A percentile compares a stretch with the other conserved stretches of the same genome.
Evolutionary conservation across 31 red algal species (phyloP).

Genomic region (Endocladia muricata): DNA sequence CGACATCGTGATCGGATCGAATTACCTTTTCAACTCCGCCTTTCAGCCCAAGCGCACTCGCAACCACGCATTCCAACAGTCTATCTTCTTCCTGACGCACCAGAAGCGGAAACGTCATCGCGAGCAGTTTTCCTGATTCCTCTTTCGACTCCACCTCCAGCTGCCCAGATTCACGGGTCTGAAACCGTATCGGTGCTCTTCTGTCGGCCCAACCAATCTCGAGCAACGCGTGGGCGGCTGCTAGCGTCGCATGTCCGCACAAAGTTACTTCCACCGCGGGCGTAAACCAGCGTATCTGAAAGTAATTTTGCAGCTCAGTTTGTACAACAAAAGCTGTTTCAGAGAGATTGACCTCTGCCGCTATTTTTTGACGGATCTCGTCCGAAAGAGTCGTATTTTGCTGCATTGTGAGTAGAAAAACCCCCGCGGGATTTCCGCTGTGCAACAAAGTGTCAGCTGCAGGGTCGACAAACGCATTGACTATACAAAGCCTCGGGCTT

Average conservation of each 20-base stretch:
- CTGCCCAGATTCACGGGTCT: conserved; percentile 38
- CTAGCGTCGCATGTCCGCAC: conserved; percentile 87
- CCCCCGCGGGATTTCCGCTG: conserved; percentile 65
- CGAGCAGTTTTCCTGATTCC: too few species aligned
- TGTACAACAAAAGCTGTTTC: conserved; percentile 67
- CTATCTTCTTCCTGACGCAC: too few species aligned
- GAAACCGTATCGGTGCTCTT: neutral
- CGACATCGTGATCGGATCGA: conserved; percentile 50
- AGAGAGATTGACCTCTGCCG: conserved; percentile 39
- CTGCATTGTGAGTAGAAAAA: conserved; percentile 16
- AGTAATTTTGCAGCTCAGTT: neutral
- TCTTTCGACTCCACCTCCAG: conserved; percentile 14
- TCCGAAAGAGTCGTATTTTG: conserved; percentile 1
- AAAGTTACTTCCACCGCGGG: conserved; percentile 61
- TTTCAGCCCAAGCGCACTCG: neutral
- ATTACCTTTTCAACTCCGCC: neutral
- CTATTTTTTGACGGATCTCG: conserved; percentile 20
- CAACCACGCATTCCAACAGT: neutral
- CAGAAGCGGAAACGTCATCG: neutral
- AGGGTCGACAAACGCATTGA: too few species aligned
- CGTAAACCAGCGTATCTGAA: conserved; percentile 78
- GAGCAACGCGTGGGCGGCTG: conserved; percentile 51
- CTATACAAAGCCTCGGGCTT: too few species aligned
- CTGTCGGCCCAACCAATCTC: neutral
- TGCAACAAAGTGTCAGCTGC: too few species aligned